Percentiles rank a stretch among this genome's conserved stretches.
These are phyloP conservation scores for Hippophae tibetana DNA, from an alignment of 306 rosid genomes.

Conservation along the genomic window DNA sequence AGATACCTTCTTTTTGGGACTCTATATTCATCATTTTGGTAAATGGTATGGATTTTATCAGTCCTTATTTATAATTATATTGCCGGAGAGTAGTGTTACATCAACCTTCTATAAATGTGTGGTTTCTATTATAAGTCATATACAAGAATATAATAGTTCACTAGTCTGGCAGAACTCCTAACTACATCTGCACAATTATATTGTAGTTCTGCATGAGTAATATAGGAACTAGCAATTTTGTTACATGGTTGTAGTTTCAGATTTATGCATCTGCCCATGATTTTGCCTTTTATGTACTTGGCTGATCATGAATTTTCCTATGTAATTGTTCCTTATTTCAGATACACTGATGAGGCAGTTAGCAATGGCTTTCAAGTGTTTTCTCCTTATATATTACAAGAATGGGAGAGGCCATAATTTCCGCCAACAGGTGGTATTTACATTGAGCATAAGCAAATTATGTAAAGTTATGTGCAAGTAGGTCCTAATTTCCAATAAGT, in stretches of 20 bases:
- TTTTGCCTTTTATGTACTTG: conserved; percentile 2
- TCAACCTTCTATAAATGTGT: background rate
- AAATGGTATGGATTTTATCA: conserved; percentile 56
- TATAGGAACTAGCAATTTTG: background rate
- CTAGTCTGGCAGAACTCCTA: too few relatives aligned
- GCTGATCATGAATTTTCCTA: background rate
- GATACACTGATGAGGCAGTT: conserved; percentile 76
- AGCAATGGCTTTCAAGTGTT: conserved; percentile 77
- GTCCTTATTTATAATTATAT: background rate
- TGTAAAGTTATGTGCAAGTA: conserved; percentile 1
- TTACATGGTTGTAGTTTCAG: background rate
- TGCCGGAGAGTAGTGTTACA: background rate
- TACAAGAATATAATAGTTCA: too few relatives aligned
- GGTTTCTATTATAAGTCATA: background rate
- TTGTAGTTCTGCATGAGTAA: too few relatives aligned
- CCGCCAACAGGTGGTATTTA: conserved; percentile 56
- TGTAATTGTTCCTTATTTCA: conserved; percentile 27
- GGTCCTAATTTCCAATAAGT: conserved; percentile 14
- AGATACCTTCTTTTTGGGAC: conserved; percentile 75
- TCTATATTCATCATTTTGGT: conserved; percentile 74
- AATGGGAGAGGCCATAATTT: conserved; percentile 70
- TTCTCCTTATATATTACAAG: conserved; percentile 69
- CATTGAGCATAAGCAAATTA: conserved; percentile 12
- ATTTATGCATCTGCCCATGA: background rate
- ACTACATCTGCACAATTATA: too few relatives aligned